Evolutionary conservation across 768 basidiomycete species (phyloP), one percentile per base, ranked within the genome.

Genomic region (Cystofilobasidium bisporidii): DNA sequence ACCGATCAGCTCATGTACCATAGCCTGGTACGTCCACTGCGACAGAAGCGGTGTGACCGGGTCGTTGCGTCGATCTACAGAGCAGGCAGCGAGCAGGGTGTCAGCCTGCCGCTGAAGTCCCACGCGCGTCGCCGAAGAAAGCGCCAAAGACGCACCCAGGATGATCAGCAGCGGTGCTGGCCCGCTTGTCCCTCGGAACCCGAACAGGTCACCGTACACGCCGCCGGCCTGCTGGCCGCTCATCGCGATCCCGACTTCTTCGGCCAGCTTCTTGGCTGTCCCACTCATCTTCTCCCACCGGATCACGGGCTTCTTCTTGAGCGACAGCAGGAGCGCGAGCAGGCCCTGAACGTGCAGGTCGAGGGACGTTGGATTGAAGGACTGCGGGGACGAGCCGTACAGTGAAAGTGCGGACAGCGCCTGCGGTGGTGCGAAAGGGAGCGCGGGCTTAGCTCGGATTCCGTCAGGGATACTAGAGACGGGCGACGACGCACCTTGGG

Each of bases 21-120:
- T 97, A 1, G 94, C 96, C 76, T 98, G 94, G 78, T 98, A 98
- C 30, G 96, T 98, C 96, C 96, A 98, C 77, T 97, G 96, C 2
- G 91, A 91, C 36, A 98, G 81, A 43, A 98, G 79, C 5, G 96
- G 96, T 0, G 96, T 98, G 8, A 98, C 90, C 2, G 96, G 96
- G 74, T 99, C 96, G 77, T 96, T 97, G 71, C 94, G 81, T 70
- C 96, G 83, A 78, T 99, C 96, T 78, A 59, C 11, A 18, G 10
- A 18, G 0, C 26, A 5, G 6, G 15, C 40, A 56, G 22, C 30
- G 28, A 11, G 32, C 17, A n/a, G 26, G 5, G 1, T 41, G 30
- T 57, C 55, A 43, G 18, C 55, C 18, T 15, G n/a, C 20, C 6
- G 3, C 4, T 26, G 3, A 18, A 10, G 3, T n/a, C 22, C 6